A percentile compares a stretch with the other conserved stretches of the same genome.
Evolutionary conservation across 2,329 filamentous ascomycete genomes (phyloP).

Genomic region (Aspergillus jensenii): DNA sequence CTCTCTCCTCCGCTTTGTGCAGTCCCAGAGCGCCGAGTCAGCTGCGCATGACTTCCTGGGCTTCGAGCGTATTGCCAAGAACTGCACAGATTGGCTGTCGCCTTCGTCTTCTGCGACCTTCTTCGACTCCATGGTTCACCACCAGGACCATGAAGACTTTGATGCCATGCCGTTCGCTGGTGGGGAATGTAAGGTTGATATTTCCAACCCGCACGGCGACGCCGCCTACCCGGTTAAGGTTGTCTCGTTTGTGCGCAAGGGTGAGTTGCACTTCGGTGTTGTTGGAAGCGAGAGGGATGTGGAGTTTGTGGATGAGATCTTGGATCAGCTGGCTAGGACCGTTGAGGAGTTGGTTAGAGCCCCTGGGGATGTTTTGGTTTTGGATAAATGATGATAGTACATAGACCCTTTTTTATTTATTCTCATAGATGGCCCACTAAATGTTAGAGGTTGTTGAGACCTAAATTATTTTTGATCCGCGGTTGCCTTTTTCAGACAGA

Average conservation of each 20-base stretch:
- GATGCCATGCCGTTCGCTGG: conserved; percentile 47
- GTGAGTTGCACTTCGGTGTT: conserved; percentile 62
- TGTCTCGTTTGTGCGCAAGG: conserved; percentile 51
- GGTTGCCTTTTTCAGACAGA: no score
- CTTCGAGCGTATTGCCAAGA: conserved; percentile 49
- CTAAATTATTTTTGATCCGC: background rate
- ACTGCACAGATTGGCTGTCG: conserved; percentile 47
- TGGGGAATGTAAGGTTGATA: conserved; percentile 51
- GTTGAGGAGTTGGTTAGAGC: conserved; percentile 38
- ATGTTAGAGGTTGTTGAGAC: background rate
- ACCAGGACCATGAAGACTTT: conserved; percentile 63
- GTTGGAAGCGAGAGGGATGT: conserved; percentile 51
- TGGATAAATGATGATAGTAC: background rate
- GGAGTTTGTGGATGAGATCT: conserved; percentile 50
- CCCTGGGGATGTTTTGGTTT: background rate
- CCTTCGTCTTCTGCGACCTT: conserved; percentile 33
- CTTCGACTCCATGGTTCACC: conserved; percentile 57
- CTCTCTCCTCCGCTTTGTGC: conserved; percentile 51
- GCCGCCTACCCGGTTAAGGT: conserved; percentile 32
- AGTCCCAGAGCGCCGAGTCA: conserved; percentile 54
- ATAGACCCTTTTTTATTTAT: background rate
- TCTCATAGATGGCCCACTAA: background rate
- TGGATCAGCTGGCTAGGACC: conserved; percentile 51
- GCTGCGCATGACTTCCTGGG: conserved; percentile 55
- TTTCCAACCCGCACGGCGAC: conserved; percentile 59